These are phyloP conservation scores for Arabidopsis thaliana DNA, from an alignment of 345 rosid genomes.

Conservation along the genomic window TAIR10.1 NC_003071.7:5754501-5755000, in stretches of 20 bases:
- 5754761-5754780: slow-evolving; percentile 69
- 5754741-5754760: slow-evolving; percentile 66
- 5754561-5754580: neutral
- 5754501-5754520: neutral
- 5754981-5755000: slow-evolving; percentile 19
- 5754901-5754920: slow-evolving; percentile 84
- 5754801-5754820: slow-evolving; percentile 62
- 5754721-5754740: neutral
- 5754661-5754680: neutral
- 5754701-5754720: neutral
- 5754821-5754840: slow-evolving; percentile 57
- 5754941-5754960: slow-evolving; percentile 79
- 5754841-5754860: slow-evolving; percentile 18
- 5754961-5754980: slow-evolving; percentile 78
- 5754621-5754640: neutral
- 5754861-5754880: slow-evolving; percentile 19
- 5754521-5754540: neutral
- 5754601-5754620: neutral
- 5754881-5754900: slow-evolving; percentile 44
- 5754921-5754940: slow-evolving; percentile 69
- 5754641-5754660: slow-evolving; percentile 6
- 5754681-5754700: neutral
- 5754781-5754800: slow-evolving; percentile 66
- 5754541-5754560: slow-evolving; percentile 4
- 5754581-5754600: slow-evolving; percentile 2